These are phyloP conservation scores for Mychonastes homosphaera DNA, from an alignment of 139 green algal genomes.

Conservation along the genomic window DNA sequence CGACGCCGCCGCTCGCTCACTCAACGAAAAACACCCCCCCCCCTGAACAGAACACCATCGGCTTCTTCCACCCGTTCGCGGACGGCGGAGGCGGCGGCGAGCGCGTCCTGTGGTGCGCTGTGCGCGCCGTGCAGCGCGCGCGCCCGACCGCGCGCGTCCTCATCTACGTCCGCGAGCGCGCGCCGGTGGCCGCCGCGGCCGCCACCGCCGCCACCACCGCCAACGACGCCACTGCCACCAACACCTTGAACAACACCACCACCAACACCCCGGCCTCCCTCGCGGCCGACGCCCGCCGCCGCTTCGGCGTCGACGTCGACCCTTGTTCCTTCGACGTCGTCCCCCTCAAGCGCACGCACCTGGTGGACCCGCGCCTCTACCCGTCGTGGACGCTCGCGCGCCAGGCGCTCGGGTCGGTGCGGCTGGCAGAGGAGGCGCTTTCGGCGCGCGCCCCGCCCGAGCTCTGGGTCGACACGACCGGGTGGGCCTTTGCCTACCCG, in stretches of 20 bases:
- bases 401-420: conserved; percentile 60
- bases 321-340: conserved; percentile 47
- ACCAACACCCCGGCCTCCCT: not conserved
- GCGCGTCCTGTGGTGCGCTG: conserved; percentile 80
- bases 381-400: conserved; percentile 73
- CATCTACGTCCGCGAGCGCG: conserved; percentile 56
- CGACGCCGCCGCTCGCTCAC: too few relatives aligned
- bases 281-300: too few relatives aligned
- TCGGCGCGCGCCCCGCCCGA: conserved; percentile 11
- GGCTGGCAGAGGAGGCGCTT: conserved; percentile 61
- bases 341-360: conserved; percentile 27
- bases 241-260: not conserved
- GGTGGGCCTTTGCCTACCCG: conserved; percentile 87
- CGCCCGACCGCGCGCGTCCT: conserved; percentile 20
- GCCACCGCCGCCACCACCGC: not conserved
- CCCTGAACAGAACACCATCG: conserved; percentile 56
- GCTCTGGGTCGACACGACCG: conserved; percentile 86
- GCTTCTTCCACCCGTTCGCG: conserved; percentile 90
- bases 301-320: not conserved
- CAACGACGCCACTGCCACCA: too few relatives aligned
- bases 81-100: conserved; percentile 87
- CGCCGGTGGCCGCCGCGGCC: not conserved
- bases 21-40: too few relatives aligned
- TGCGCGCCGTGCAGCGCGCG: conserved; percentile 12
- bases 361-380: conserved; percentile 57